Conservation (phyloP, 139 green algal genomes). For the Gonium pectorale region DNA sequence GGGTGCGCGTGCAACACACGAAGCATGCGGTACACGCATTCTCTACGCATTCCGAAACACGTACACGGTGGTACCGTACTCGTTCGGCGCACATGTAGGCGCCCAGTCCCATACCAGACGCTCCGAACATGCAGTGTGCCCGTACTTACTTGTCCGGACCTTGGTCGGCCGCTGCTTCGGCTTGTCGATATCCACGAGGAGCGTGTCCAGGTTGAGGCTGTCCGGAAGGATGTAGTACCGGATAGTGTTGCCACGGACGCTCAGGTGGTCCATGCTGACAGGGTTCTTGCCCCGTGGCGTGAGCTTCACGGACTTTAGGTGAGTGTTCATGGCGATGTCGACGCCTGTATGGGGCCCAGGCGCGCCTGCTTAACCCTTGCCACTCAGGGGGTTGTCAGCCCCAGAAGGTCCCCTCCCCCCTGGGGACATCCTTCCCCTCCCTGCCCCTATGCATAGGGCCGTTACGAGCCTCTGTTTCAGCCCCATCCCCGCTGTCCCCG, state of each 20-base stretch:
- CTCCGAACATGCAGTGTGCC: too few relatives aligned
- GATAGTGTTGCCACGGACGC: conserved; percentile 89
- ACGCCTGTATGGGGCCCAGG: conserved; percentile 81
- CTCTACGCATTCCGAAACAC: background rate
- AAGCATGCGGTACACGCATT: background rate
- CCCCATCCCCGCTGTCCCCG: too few relatives aligned
- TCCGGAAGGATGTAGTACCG: conserved; percentile 98
- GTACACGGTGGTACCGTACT: background rate
- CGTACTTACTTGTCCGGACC: conserved; percentile 4
- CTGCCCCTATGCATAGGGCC: too few relatives aligned
- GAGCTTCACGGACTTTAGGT: conserved; percentile 97
- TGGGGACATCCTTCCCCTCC: too few relatives aligned
- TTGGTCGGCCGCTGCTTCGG: conserved; percentile 92
- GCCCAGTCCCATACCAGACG: too few relatives aligned
- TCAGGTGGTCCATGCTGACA: conserved; percentile 90
- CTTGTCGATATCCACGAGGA: conserved; percentile 97
- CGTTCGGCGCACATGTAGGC: background rate
- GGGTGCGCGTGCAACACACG: background rate
- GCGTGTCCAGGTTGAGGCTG: conserved; percentile 97
- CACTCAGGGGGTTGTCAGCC: background rate
- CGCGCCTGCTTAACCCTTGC: background rate
- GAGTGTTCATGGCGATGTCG: conserved; percentile 99
- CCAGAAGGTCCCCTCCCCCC: too few relatives aligned
- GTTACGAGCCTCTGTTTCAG: too few relatives aligned
- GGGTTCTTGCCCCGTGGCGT: conserved; percentile 93